Base-by-base conservation (phyloP, 2,329 filamentous ascomycete species). In the Aspergillus pseudoterreus region DNA sequence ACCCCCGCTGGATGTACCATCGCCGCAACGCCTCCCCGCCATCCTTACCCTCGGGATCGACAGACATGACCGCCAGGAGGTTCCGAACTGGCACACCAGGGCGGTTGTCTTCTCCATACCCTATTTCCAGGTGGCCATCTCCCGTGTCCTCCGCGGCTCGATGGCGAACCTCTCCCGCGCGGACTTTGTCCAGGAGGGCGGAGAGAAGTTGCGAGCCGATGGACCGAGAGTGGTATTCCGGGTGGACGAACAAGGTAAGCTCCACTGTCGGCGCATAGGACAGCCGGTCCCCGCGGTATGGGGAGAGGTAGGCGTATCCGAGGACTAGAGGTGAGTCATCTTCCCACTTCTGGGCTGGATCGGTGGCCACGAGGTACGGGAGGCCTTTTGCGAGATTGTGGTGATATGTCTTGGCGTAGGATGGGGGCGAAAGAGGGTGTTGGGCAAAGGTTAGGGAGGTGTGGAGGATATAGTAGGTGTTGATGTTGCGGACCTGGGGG, bases 231-330 rank as follows among this genome's bases (percentile, higher is more conserved):
- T 57, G 64, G 41, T 72, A 53, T 0, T 66, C 62, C 1, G 66
- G 69, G 51, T 71, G 70, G 43, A 72, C 64, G 51, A 73, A 74
- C 11, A 75, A 57, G 1, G 65, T 66, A 6, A 75, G 57, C 52
- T 75, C 72, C 8, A 73, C 72, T 0, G 72, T 72, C 6, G 71
- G 64, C 11, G 63, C 67, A 53, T 75, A 75, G 1, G 68, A 68
- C 17, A 67, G 55, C 59, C 71, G 61, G 22, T 60, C 57, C 4
- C 63, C 65, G 3, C 70, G 65, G 49, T 71, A 75, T 2, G 65
- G 64, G 5, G 64, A 65, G 22, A 66, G 62, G 33, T 65, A 73
- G 27, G 63, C 55, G 51, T 69, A 75, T 19, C 71, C 71, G 10
- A 71, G 48, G 2, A 71, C 56, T 4, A 58, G 44, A 9, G 52